Conservation (phyloP, 2,329 filamentous ascomycete species). For the Sclerotinia minor region DNA sequence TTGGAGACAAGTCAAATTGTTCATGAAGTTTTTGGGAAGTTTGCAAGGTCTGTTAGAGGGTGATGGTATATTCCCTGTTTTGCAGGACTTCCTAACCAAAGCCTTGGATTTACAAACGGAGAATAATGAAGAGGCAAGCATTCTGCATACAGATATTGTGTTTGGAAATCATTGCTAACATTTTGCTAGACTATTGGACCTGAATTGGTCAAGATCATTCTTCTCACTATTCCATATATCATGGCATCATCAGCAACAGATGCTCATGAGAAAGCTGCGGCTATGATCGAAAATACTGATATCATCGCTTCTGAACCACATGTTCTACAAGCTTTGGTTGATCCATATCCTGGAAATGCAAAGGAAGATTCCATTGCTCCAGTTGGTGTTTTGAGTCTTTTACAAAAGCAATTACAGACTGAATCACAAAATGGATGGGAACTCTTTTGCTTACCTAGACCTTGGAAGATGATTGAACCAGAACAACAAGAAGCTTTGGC, state of each 20-base stretch:
- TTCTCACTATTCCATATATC: slow-evolving; percentile 89
- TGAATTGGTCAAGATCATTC: slow-evolving; percentile 94
- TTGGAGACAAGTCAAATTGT: slow-evolving; percentile 89
- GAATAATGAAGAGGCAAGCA: slow-evolving; percentile 82
- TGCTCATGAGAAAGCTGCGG: slow-evolving; percentile 70
- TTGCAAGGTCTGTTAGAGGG: slow-evolving; percentile 77
- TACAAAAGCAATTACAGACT: slow-evolving; percentile 81
- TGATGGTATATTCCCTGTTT: slow-evolving; percentile 78
- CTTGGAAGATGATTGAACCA: slow-evolving; percentile 63
- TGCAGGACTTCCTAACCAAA: slow-evolving; percentile 87
- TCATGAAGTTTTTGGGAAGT: slow-evolving; percentile 85
- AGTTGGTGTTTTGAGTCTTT: slow-evolving; percentile 73
- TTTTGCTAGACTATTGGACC: slow-evolving; percentile 61
- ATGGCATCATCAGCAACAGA: slow-evolving; percentile 71
- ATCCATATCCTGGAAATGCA: slow-evolving; percentile 72
- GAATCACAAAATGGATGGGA: slow-evolving; percentile 77
- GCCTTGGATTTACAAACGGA: slow-evolving; percentile 93
- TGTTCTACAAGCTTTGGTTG: slow-evolving; percentile 78
- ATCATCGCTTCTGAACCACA: slow-evolving; percentile 90
- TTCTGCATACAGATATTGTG: slow-evolving; percentile 31
- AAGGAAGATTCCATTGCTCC: slow-evolving; percentile 62
- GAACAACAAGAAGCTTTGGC: slow-evolving; percentile 62
- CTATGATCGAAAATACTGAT: slow-evolving; percentile 89
- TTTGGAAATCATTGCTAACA: slow-evolving; percentile 25
- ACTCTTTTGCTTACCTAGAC: slow-evolving; percentile 66